phyloP scores from a whole-genome alignment of 352 stramenopile genomes.

The Aphanomyces euteiches region DNA sequence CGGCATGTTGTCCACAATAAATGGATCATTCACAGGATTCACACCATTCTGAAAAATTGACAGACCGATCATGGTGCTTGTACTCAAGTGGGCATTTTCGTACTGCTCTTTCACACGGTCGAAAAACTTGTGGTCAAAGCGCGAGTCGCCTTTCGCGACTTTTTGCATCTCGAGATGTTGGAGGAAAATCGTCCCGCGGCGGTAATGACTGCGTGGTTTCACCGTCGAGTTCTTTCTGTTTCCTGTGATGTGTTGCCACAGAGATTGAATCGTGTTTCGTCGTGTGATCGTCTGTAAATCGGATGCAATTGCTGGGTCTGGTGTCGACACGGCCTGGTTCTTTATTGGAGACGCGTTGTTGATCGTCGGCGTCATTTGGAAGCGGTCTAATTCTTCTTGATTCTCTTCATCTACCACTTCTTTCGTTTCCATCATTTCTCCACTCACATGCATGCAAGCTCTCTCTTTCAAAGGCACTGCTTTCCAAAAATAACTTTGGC shows the following conservation, averaged over 20 bases:
- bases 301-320: neutral
- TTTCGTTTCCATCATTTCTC: neutral
- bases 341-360: too few relatives aligned
- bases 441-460: too few relatives aligned
- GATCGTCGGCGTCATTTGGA: neutral
- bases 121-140: slow-evolving; percentile 80
- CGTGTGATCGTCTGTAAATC: slow-evolving; percentile 6
- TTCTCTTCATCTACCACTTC: neutral
- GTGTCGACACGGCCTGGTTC: neutral
- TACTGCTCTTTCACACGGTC: slow-evolving; percentile 70
- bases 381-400: slow-evolving; percentile 1
- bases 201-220: slow-evolving; percentile 43
- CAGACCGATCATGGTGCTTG: slow-evolving; percentile 67
- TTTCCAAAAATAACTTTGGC: neutral
- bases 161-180: slow-evolving; percentile 69
- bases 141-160: slow-evolving; percentile 48
- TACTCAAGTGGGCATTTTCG: slow-evolving; percentile 68
- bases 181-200: slow-evolving; percentile 65
- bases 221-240: slow-evolving; percentile 1
- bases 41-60: slow-evolving; percentile 70
- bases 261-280: slow-evolving; percentile 1
- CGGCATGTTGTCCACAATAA: slow-evolving; percentile 64
- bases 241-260: neutral
- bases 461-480: neutral
- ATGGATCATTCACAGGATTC: slow-evolving; percentile 67